These are phyloP conservation scores for Aspergillus clavatus DNA, from an alignment of 2,329 filamentous ascomycete species.

Conservation along the genomic window DNA sequence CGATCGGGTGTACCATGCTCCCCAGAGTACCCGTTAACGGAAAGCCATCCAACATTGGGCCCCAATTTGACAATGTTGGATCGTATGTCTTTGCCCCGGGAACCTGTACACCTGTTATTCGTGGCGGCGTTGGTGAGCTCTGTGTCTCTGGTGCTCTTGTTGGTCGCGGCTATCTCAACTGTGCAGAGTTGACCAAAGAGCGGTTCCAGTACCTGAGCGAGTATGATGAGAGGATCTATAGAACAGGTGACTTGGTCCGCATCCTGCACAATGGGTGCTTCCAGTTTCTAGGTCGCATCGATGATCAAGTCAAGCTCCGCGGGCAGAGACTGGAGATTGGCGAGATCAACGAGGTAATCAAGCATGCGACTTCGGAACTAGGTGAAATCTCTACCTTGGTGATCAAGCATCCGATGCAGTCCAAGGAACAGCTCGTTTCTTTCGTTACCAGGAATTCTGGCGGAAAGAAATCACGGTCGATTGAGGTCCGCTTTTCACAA, in stretches of 20 bases:
- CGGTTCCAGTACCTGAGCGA: constrained; percentile 63
- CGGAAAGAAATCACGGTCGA: constrained; percentile 13
- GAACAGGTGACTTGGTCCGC: constrained; percentile 83
- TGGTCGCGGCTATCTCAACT: constrained; percentile 82
- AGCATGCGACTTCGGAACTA: constrained; percentile 52
- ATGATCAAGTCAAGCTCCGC: constrained; percentile 88
- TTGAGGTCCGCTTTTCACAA: constrained; percentile 36
- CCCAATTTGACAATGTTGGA: constrained; percentile 81
- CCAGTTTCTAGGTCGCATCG: constrained; percentile 79
- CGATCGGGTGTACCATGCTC: constrained; percentile 59
- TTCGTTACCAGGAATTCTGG: constrained; percentile 53
- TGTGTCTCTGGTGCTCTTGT: constrained; percentile 84
- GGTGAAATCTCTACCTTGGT: constrained; percentile 74
- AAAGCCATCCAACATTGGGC: constrained; percentile 81
- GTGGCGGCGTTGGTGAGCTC: constrained; percentile 78
- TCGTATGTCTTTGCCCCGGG: constrained; percentile 69
- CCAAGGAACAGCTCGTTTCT: constrained; percentile 77
- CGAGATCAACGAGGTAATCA: constrained; percentile 84
- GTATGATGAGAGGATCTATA: constrained; percentile 64
- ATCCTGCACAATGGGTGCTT: constrained; percentile 76
- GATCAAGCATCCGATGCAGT: constrained; percentile 62
- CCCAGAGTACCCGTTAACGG: constrained; percentile 42
- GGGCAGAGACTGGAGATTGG: constrained; percentile 85
- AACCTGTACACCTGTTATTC: constrained; percentile 66
- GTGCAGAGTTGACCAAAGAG: constrained; percentile 69